These are phyloP conservation scores for Takashimella koratensis DNA, from an alignment of 1,284 basidiomycete genomes.

Conservation along the genomic window DNA sequence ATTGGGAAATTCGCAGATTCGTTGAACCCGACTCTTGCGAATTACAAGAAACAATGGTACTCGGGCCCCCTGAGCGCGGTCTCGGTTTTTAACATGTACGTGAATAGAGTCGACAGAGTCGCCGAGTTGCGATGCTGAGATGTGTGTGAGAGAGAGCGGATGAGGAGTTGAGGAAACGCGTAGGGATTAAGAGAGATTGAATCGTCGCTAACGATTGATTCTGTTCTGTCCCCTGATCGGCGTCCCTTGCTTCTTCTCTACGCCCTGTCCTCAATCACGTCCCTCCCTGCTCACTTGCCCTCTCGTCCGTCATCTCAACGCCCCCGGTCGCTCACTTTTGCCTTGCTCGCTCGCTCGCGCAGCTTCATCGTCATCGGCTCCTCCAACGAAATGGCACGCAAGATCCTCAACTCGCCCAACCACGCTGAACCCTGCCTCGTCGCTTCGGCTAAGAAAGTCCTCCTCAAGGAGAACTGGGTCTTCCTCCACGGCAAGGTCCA, in stretches of 20 bases:
- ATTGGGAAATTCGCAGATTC: conserved; percentile 92
- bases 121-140: no score
- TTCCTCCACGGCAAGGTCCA: conserved; percentile 93
- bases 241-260: no score
- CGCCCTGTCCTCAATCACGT: no score
- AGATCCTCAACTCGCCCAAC: conserved; percentile 85
- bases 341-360: neutral
- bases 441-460: conserved; percentile 83
- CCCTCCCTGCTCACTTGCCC: neutral
- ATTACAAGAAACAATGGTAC: conserved; percentile 85
- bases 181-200: no score
- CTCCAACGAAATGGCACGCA: conserved; percentile 82
- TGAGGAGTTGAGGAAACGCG: no score
- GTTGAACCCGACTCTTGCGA: conserved; percentile 78
- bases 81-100: conserved; percentile 94
- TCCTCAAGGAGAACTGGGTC: conserved; percentile 93
- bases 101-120: conserved; percentile 22
- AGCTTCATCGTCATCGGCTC: conserved; percentile 98
- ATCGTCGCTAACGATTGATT: no score
- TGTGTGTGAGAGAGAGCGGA: neutral
- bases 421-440: conserved; percentile 92
- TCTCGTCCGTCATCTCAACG: no score
- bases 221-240: no score
- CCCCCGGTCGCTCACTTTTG: neutral
- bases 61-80: conserved; percentile 77